phyloP scores from a whole-genome alignment of 179 eudicot species.

The Nepenthes alata region DNA sequence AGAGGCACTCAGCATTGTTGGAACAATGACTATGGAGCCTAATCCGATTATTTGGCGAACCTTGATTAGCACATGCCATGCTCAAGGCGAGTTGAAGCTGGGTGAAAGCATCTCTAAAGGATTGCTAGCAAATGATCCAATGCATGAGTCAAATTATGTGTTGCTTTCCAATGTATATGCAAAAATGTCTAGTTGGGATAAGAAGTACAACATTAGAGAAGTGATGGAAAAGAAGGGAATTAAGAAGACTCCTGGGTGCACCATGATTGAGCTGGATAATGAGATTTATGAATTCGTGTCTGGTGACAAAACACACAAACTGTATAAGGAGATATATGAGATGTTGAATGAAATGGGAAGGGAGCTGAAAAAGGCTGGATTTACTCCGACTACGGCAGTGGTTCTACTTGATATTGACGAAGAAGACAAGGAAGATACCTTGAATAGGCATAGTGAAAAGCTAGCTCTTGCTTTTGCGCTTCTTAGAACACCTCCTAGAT shows the following conservation, averaged over 20 bases:
- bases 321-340: conserved; percentile 24
- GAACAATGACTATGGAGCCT: conserved; percentile 47
- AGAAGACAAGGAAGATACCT: conserved; percentile 38
- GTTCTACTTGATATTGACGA: conserved; percentile 42
- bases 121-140: conserved; percentile 29
- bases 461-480: conserved; percentile 46
- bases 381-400: conserved; percentile 26
- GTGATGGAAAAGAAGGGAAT: conserved; percentile 42
- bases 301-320: conserved; percentile 25
- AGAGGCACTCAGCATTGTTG: conserved; percentile 39
- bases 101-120: conserved; percentile 28
- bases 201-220: conserved; percentile 38
- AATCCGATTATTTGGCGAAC: conserved; percentile 45
- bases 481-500: conserved; percentile 31
- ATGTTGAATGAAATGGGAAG: conserved; percentile 40
- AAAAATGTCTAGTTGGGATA: conserved; percentile 41
- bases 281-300: conserved; percentile 34
- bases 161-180: conserved; percentile 50
- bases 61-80: conserved; percentile 33
- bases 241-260: conserved; percentile 48
- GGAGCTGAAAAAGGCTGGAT: conserved; percentile 32
- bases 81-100: conserved; percentile 31
- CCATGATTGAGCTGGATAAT: conserved; percentile 35
- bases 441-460: conserved; percentile 38
- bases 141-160: conserved; percentile 42